These are phyloP conservation scores for Ilyonectria sp. DNA, from an alignment of 2,329 filamentous ascomycete species.

Conservation along the genomic window DNA sequence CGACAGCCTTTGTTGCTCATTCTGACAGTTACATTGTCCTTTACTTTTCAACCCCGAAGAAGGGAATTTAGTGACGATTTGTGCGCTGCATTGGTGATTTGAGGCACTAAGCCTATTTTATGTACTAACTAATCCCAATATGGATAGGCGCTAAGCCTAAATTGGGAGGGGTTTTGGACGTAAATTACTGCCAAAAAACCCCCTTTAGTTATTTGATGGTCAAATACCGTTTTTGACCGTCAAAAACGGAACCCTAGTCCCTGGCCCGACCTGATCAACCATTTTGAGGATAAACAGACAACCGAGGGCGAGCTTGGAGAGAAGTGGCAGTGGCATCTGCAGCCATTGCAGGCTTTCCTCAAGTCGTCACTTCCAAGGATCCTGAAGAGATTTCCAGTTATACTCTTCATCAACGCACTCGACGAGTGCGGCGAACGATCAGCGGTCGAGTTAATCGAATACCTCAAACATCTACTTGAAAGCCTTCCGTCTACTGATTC, in stretches of 20 bases:
- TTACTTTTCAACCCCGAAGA: too few species aligned
- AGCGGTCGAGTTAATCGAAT: not conserved
- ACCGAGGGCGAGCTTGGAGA: conserved; percentile 23
- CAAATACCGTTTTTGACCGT: too few species aligned
- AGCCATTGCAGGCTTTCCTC: not conserved
- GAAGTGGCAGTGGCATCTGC: not conserved
- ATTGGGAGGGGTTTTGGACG: too few species aligned
- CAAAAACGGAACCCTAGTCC: conserved; percentile 7
- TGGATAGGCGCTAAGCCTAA: too few species aligned
- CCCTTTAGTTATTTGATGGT: too few species aligned
- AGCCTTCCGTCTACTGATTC: not conserved
- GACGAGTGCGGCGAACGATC: not conserved
- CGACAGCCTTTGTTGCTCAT: too few species aligned
- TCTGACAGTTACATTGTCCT: too few species aligned
- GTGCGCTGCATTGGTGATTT: too few species aligned
- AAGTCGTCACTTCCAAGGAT: not conserved
- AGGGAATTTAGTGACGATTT: too few species aligned
- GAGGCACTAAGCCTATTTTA: too few species aligned
- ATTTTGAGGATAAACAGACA: conserved; percentile 34
- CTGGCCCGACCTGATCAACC: conserved; percentile 36
- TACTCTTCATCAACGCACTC: not conserved
- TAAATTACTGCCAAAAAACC: too few species aligned
- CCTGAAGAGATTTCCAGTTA: not conserved
- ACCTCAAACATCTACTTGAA: not conserved
- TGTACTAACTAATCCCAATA: too few species aligned